phyloP scores from a whole-genome alignment of 257 asterid genomes.

The Apocynum venetum region DNA sequence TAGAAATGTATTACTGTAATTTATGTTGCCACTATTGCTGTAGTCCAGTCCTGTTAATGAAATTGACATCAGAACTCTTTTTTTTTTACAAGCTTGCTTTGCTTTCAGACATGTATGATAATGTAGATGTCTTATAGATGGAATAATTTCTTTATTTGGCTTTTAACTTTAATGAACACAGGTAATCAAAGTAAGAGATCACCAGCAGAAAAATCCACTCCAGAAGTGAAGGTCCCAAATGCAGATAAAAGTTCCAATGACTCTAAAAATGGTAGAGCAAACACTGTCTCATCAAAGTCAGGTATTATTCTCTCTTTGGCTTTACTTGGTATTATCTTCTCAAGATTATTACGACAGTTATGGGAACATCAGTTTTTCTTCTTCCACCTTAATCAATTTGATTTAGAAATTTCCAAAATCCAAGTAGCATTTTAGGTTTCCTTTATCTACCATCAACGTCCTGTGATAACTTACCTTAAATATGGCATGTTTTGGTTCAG shows the following conservation, averaged over 20 bases:
- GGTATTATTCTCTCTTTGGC: constrained; percentile 35
- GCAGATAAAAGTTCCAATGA: constrained; percentile 30
- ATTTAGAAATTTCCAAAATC: neutral
- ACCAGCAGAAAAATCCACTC: constrained; percentile 25
- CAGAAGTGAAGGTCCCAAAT: constrained; percentile 15
- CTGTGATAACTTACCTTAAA: neutral
- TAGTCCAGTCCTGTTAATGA: neutral
- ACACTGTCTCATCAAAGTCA: constrained; percentile 41
- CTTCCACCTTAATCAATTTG: neutral
- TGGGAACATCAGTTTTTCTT: neutral
- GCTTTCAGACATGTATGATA: neutral
- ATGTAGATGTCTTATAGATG: neutral
- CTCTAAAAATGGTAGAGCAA: constrained; percentile 34
- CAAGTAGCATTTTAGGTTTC: neutral
- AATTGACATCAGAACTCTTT: neutral
- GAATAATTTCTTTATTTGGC: neutral
- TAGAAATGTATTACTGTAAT: no score
- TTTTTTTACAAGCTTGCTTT: neutral
- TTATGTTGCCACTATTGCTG: neutral
- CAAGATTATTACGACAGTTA: neutral
- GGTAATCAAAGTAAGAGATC: constrained; percentile 34
- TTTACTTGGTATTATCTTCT: neutral
- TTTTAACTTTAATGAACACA: constrained; percentile 15
- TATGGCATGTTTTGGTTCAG: neutral
- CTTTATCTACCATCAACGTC: neutral